A percentile compares a stretch with the other conserved stretches of the same genome.
These are phyloP conservation scores for Sporobolus alterniflorus DNA, from an alignment of 202 grass and related monocot species.

Conservation along the genomic window DNA sequence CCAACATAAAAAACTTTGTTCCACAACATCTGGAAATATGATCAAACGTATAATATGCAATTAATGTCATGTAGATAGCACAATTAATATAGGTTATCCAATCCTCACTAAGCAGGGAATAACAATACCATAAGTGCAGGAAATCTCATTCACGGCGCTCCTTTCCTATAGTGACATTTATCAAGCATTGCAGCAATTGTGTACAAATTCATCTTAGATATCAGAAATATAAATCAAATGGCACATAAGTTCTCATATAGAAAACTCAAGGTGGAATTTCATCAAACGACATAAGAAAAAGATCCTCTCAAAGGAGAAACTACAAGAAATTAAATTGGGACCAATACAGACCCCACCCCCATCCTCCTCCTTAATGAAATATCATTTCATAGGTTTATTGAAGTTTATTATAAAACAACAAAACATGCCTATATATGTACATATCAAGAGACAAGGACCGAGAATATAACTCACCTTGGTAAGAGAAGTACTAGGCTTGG, in stretches of 20 bases:
- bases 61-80: background rate
- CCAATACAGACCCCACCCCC: no score
- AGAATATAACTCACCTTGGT: constrained; percentile 50
- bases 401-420: background rate
- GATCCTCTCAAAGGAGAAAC: no score
- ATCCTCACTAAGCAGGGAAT: background rate
- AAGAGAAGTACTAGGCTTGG: constrained; percentile 36
- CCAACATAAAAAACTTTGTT: constrained; percentile 5
- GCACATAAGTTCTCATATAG: background rate
- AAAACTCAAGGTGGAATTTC: background rate
- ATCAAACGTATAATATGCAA: background rate
- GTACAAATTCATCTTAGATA: background rate
- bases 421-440: background rate
- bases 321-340: no score
- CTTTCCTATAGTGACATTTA: constrained; percentile 2
- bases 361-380: no score
- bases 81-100: background rate
- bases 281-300: background rate
- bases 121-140: background rate
- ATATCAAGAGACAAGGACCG: background rate
- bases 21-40: background rate
- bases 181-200: constrained; percentile 4
- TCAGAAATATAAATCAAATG: background rate
- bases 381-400: background rate
- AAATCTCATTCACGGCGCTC: background rate